A percentile compares a stretch with the other conserved stretches of the same genome.
These are phyloP conservation scores for Fusarium sp. DNA, from an alignment of 2,329 filamentous ascomycete genomes.

Conservation along the genomic window DNA sequence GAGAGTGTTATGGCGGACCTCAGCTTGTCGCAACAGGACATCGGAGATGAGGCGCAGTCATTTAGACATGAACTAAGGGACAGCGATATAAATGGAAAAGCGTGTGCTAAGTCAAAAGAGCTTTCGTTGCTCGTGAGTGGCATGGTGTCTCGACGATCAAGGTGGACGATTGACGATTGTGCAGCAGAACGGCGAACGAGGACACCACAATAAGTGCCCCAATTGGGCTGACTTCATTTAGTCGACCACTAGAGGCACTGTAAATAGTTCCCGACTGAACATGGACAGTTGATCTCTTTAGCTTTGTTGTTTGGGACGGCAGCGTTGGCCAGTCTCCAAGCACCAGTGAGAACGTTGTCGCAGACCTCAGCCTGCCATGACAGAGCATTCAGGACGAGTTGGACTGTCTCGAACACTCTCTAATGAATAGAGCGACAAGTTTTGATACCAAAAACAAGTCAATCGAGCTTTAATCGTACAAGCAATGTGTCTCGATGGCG, in stretches of 20 bases:
- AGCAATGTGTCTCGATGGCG: not conserved
- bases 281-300: not conserved
- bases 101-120: fast-evolving
- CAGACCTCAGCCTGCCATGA: not conserved
- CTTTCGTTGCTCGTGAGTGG: not conserved
- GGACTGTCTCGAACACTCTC: fast-evolving
- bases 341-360: not conserved
- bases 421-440: fast-evolving
- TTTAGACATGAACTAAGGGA: not conserved
- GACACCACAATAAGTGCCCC: not conserved
- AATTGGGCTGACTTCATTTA: not conserved
- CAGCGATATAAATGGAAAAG: fast-evolving
- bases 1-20: not conserved
- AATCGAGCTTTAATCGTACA: too few species aligned
- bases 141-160: not conserved
- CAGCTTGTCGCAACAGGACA: not conserved
- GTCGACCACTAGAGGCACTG: fast-evolving
- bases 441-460: too few species aligned
- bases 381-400: not conserved
- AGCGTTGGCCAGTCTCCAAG: not conserved
- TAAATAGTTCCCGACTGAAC: fast-evolving
- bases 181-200: not conserved
- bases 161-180: not conserved
- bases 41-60: not conserved
- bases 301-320: too few species aligned